Conservation (phyloP, 768 basidiomycete genomes). For the Punctularia strigosozonata region DNA sequence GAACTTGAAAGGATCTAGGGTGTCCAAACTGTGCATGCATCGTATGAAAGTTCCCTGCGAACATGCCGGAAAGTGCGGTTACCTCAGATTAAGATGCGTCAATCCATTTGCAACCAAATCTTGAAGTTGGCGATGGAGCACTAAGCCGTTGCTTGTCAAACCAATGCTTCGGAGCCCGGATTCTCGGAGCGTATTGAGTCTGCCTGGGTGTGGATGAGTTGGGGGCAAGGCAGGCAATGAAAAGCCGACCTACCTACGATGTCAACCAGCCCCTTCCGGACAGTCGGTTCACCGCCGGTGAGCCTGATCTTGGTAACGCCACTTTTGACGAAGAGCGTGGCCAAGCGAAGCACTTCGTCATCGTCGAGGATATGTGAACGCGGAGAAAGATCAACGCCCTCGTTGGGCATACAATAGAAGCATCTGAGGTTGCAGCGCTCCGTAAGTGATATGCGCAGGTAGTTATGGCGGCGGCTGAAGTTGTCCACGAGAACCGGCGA, state of each 20-base stretch:
- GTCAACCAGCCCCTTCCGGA: constrained; percentile 61
- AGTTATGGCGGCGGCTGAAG: constrained; percentile 63
- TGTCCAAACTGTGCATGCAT: constrained; percentile 51
- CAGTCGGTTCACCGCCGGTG: constrained; percentile 82
- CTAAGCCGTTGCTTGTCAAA: constrained; percentile 80
- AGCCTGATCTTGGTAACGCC: constrained; percentile 83
- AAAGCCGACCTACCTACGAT: constrained; percentile 45
- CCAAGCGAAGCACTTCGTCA: constrained; percentile 63
- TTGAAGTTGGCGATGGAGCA: constrained; percentile 62
- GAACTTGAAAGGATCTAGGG: constrained; percentile 77
- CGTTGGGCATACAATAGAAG: constrained; percentile 86
- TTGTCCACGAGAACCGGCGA: constrained; percentile 52
- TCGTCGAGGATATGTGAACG: constrained; percentile 58
- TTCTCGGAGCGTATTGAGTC: constrained; percentile 46
- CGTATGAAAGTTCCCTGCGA: constrained; percentile 1
- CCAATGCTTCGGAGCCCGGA: constrained; percentile 64
- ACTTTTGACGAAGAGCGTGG: constrained; percentile 63
- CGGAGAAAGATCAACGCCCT: constrained; percentile 69
- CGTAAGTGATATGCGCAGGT: constrained; percentile 80
- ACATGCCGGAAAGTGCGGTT: not conserved
- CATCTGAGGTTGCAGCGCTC: constrained; percentile 86
- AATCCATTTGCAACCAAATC: constrained; percentile 58
- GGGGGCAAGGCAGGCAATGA: not conserved
- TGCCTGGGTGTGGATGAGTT: constrained; percentile 27
- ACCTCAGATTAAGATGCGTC: constrained; percentile 66